Conservation (phyloP, 306 rosid genomes). For the Cicer judaicum region DNA sequence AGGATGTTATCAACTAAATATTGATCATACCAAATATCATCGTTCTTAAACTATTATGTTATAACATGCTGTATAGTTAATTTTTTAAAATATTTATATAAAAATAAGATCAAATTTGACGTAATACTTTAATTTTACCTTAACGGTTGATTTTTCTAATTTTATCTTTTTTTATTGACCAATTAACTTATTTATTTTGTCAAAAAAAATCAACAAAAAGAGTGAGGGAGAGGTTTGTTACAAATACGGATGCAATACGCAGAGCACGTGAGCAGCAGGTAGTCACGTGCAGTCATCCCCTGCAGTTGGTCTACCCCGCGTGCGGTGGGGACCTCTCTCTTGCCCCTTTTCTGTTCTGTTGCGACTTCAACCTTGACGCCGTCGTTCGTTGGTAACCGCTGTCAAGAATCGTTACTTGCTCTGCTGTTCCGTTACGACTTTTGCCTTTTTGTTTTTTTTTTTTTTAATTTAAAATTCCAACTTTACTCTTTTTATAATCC, state of each 20-base stretch:
- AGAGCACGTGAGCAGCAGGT: slow-evolving; percentile 61
- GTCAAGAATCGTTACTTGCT: slow-evolving; percentile 12
- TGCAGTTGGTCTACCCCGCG: slow-evolving; percentile 63
- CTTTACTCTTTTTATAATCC: background rate
- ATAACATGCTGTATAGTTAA: too few species aligned
- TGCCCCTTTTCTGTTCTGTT: slow-evolving; percentile 26
- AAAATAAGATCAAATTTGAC: too few species aligned
- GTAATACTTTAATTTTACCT: too few species aligned
- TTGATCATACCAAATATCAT: too few species aligned
- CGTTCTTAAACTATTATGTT: too few species aligned
- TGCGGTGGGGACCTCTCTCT: slow-evolving; percentile 67
- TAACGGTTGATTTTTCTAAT: too few species aligned
- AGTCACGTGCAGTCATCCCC: slow-evolving; percentile 65
- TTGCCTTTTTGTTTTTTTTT: background rate
- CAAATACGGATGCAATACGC: slow-evolving; percentile 35
- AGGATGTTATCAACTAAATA: too few species aligned
- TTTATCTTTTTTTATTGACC: too few species aligned
- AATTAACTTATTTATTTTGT: too few species aligned
- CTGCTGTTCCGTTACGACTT: background rate
- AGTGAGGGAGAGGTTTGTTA: background rate
- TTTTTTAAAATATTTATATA: too few species aligned
- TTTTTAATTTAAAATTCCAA: slow-evolving; percentile 1
- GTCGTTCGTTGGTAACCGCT: slow-evolving; percentile 40
- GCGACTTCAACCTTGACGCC: slow-evolving; percentile 41
- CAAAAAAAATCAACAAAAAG: too few species aligned